Evolutionary conservation across 2,329 filamentous ascomycete genomes (phyloP), one percentile per base, ranked within the genome.

Genomic region (Dactylellina drechsleri): DNA sequence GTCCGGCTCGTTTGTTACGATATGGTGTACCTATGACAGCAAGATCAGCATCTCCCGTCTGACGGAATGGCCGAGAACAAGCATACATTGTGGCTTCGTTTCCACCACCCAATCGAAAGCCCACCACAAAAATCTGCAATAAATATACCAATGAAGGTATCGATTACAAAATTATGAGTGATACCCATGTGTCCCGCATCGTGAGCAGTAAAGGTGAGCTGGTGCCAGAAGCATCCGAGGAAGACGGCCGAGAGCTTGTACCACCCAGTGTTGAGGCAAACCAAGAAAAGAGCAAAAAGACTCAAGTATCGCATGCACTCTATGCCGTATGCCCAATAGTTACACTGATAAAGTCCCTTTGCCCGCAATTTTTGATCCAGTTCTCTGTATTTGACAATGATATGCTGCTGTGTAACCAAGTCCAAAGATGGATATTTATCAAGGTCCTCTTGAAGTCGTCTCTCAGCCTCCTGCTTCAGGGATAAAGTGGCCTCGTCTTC

Each of bases 141-240:
- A 77, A 96, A 83, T 80, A 98, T 97, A 57, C 92, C 94, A 76
- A 99, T 92, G 57, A 91, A 85, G 1, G 90, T 91, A 82, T 99
- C 95, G 43, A 88, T 83, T 58, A 91, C 89, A 81, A 94, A 98
- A 81, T 90, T 86, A 82, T 98, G 94, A 1, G 95, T 99, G 79
- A 99, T 97, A 78, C 92, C 95, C 91, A 97, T 96, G 82, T 99
- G 95, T 5, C 92, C 93, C 59, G 94, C 92, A 84, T 99, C 95
- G 82, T 99, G 95, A 75, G 92, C 95, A 0, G 90, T 90, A 81
- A 99, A 99, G 60, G 94, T 91, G 28, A 98, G 86, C 81, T 98
- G 95, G 80, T 98, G 95, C 94, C 95, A 98, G 80, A 96, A 87
- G 76, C 87, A 85, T 18, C 94, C 95, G 1, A 98, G 85, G 78